Conservation (phyloP, 805 yeast species). For the Saccharomycopsis malanga region DNA sequence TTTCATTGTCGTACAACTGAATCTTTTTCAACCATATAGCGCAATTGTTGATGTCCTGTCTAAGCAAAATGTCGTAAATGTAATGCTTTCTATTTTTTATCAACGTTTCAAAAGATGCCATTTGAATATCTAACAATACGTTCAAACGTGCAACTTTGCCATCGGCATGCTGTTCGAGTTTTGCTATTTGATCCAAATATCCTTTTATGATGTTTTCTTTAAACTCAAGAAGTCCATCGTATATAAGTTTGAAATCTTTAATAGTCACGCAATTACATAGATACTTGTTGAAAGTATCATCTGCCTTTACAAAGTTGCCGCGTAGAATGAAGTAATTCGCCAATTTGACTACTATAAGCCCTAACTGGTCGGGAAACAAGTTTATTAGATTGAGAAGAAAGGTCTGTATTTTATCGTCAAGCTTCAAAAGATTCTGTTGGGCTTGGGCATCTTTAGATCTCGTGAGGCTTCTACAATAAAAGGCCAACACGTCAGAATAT, state of each 20-base stretch:
- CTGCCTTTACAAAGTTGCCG: constrained; percentile 33
- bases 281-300: constrained; percentile 42
- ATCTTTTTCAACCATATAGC: constrained; percentile 65
- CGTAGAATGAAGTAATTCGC: constrained; percentile 38
- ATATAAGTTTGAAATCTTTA: constrained; percentile 55
- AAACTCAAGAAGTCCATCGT: constrained; percentile 54
- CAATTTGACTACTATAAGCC: constrained; percentile 39
- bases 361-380: constrained; percentile 55
- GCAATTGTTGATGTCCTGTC: constrained; percentile 55
- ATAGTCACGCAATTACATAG: constrained; percentile 42
- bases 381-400: constrained; percentile 32
- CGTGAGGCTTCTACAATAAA: constrained; percentile 22
- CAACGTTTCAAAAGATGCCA: constrained; percentile 46
- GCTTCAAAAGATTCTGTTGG: constrained; percentile 22
- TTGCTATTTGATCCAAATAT: constrained; percentile 15
- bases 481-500: constrained; percentile 36
- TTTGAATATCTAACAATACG: constrained; percentile 36
- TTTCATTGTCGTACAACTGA: constrained; percentile 34
- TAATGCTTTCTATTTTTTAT: constrained; percentile 50
- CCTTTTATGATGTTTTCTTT: constrained; percentile 42
- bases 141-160: constrained; percentile 22
- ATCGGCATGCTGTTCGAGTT: constrained; percentile 8
- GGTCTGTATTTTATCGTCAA: constrained; percentile 28
- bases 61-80: constrained; percentile 58
- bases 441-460: constrained; percentile 3